These are phyloP conservation scores for Coccomyxa sp. DNA, from an alignment of 139 green algal species.

Conservation along the genomic window DNA sequence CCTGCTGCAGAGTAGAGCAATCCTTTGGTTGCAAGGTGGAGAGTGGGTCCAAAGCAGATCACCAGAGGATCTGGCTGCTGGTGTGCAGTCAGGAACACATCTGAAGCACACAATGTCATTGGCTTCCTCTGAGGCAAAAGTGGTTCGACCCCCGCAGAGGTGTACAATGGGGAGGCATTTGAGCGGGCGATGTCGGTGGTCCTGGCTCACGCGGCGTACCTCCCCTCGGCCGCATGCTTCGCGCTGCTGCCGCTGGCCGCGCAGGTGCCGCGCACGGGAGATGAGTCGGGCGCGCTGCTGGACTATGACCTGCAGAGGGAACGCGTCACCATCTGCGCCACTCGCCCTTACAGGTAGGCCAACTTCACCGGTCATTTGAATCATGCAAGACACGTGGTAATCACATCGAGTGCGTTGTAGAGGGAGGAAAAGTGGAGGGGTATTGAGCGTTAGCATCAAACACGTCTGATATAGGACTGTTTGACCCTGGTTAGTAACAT, in stretches of 20 bases:
- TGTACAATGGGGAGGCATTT: conserved; percentile 61
- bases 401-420: too few species aligned
- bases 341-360: conserved; percentile 36
- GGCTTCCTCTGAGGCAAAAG: too few species aligned
- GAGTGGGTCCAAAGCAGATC: too few species aligned
- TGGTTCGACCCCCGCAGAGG: conserved; percentile 8
- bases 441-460: too few species aligned
- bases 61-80: too few species aligned
- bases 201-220: conserved; percentile 67
- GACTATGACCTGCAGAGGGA: conserved; percentile 69
- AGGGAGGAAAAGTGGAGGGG: too few species aligned
- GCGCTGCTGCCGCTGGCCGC: conserved; percentile 76
- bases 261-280: conserved; percentile 37
- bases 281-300: conserved; percentile 46
- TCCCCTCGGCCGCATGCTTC: conserved; percentile 83
- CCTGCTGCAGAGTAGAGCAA: too few species aligned
- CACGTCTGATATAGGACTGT: too few species aligned
- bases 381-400: not conserved
- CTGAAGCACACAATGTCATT: too few species aligned
- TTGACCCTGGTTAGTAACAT: too few species aligned
- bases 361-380: not conserved
- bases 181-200: conserved; percentile 76
- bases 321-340: conserved; percentile 53
- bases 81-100: too few species aligned
- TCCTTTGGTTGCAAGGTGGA: too few species aligned